Evolutionary conservation across 1,284 basidiomycete genomes (phyloP).

Genomic region (Trametes sp.): DNA sequence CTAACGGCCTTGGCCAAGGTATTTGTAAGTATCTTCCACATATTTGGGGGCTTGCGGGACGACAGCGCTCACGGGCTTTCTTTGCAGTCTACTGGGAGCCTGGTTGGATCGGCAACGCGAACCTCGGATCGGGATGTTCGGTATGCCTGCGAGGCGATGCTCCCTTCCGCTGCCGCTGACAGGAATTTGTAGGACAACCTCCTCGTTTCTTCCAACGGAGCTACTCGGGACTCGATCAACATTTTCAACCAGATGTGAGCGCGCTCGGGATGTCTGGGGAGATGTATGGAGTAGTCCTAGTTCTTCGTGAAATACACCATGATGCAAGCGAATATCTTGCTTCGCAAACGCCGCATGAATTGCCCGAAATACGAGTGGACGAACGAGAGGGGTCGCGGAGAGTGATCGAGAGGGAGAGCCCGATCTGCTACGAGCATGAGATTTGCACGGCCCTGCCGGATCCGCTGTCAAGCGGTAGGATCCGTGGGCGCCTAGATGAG

Average conservation of each 20-base stretch:
- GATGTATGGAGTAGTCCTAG: too few species aligned
- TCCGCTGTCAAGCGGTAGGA: conserved; percentile 2
- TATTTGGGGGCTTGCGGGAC: not conserved
- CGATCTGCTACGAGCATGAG: conserved; percentile 19
- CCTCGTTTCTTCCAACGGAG: conserved; percentile 42
- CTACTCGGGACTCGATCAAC: conserved; percentile 43
- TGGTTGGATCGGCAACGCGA: conserved; percentile 67
- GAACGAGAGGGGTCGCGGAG: not conserved
- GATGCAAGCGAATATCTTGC: not conserved
- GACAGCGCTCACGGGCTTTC: conserved; percentile 30
- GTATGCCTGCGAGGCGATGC: conserved; percentile 45
- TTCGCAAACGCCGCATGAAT: not conserved
- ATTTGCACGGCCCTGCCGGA: conserved; percentile 14
- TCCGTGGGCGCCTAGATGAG: conserved; percentile 27
- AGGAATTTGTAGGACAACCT: conserved; percentile 42
- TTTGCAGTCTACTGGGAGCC: conserved; percentile 65
- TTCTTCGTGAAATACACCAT: too few species aligned
- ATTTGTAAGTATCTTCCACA: conserved; percentile 36
- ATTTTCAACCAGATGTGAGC: conserved; percentile 38
- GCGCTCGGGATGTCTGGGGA: not conserved
- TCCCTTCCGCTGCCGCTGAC: not conserved
- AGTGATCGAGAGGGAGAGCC: not conserved
- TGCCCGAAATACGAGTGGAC: not conserved
- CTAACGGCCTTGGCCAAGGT: conserved; percentile 54
- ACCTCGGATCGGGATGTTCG: conserved; percentile 59